Base-by-base conservation (phyloP, 495 filamentous ascomycete species). In the Trichocladium antarcticum region DNA sequence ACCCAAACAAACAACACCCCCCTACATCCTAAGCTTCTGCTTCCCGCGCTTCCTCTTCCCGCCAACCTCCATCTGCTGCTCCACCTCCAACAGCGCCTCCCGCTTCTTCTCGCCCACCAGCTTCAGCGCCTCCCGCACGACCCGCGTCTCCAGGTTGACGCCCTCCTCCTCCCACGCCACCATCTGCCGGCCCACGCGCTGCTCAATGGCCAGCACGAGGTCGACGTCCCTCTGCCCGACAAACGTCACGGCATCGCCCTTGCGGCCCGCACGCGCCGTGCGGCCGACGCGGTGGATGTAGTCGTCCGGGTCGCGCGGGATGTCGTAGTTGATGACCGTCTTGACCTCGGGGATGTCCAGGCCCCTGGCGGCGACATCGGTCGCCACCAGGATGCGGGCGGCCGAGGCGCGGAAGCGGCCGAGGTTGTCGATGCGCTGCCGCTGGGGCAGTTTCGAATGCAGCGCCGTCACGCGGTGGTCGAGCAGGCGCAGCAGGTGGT, bases 241-340 rank as follows among this genome's bases (percentile, higher is more conserved):
- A 49, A 99, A 75, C 12, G 88, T 95, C 14, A 96, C 80, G 2
- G 83, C 81, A 48, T 87, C 81, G 59, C 92, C 92, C 21, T 65
- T 69, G 37, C 85, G 75, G 0, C 93, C 92, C 6, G 92, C 92
- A 74, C 92, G 79, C 7, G 93, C 92, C 10, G 92, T 99, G 58
- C 92, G 83, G 58, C 92, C 92, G 45, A 95, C 89, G 17, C 92
- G 83, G 67, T 99, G 92, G 50, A 99, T 87, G 57, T 97, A 99
- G 63, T 95, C 93, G 62, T 96, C 92, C 29, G 92, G 89, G 61
- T 96, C 87, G 2, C 90, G 80, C 1, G 92, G 92, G 15, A 99
- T 80, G 59, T 97, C 93, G 60, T 86, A 97, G 63, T 99, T 97
- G 42, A 99, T 69, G 7, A 99, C 90, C 10, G 97, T 65, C 44